Percentiles rank a stretch among this genome's conserved stretches.
Evolutionary conservation across 2,329 filamentous ascomycete genomes (phyloP).

Genomic region (Akanthomyces lecanii): DNA sequence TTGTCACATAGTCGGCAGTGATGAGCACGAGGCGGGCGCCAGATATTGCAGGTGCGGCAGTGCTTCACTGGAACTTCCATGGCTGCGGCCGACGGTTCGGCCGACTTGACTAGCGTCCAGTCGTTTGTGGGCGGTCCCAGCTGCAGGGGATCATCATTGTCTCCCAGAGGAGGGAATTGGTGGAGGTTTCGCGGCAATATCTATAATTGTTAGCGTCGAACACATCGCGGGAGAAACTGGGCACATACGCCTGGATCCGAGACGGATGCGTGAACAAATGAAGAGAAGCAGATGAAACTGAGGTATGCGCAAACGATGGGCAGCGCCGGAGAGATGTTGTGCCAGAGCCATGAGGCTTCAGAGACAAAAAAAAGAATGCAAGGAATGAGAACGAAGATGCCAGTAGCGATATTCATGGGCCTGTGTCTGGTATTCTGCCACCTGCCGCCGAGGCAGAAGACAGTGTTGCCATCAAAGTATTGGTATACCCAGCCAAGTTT

Average conservation of each 20-base stretch:
- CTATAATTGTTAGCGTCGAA: constrained; percentile 39
- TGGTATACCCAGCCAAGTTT: constrained; percentile 67
- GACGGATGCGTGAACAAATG: constrained; percentile 87
- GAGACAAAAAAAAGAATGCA: constrained; percentile 78
- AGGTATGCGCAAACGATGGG: constrained; percentile 88
- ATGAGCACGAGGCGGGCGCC: constrained; percentile 91
- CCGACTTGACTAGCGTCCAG: constrained; percentile 87
- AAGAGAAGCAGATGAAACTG: constrained; percentile 87
- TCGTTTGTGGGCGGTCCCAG: constrained; percentile 84
- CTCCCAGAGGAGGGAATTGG: constrained; percentile 71
- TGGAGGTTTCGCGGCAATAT: constrained; percentile 92
- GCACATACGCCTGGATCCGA: constrained; percentile 84
- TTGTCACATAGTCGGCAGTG: constrained; percentile 97
- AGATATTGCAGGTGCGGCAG: constrained; percentile 96
- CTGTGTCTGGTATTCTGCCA: constrained; percentile 83
- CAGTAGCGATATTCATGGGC: constrained; percentile 86
- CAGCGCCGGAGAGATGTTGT: constrained; percentile 79
- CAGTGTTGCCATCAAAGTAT: constrained; percentile 89
- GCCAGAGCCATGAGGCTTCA: constrained; percentile 82
- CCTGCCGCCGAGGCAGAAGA: constrained; percentile 82
- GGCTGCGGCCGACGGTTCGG: constrained; percentile 68
- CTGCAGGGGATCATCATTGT: constrained; percentile 74
- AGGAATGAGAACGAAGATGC: constrained; percentile 73
- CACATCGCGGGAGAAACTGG: neutral
- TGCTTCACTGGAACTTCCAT: constrained; percentile 99